A percentile compares a stretch with the other conserved stretches of the same genome.
Evolutionary conservation across 73 alveolate genomes (phyloP).

Genomic region (Tetrahymena borealis): DNA sequence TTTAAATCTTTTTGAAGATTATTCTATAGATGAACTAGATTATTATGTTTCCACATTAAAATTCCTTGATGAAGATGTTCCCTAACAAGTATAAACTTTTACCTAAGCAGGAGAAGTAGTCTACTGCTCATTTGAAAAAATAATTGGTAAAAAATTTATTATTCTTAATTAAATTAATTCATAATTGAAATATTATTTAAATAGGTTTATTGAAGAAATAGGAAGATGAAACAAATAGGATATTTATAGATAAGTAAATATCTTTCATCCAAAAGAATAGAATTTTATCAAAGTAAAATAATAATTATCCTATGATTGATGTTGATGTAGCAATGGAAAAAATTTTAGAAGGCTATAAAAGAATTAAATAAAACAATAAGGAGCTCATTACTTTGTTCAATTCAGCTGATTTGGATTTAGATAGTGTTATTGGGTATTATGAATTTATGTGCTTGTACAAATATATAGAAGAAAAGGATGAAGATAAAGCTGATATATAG

Average conservation of each 20-base stretch:
- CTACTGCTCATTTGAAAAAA: background rate
- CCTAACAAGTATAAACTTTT: background rate
- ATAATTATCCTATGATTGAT: background rate
- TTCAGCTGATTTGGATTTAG: background rate
- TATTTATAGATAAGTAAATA: background rate
- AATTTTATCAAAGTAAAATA: background rate
- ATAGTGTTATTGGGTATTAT: background rate
- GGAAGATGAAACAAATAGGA: background rate
- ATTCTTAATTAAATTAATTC: background rate
- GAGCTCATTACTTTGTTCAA: background rate
- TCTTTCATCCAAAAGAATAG: background rate
- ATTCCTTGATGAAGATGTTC: background rate
- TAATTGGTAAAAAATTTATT: background rate
- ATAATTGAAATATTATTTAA: background rate
- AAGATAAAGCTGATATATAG: background rate
- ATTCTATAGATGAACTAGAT: background rate
- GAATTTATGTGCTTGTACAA: background rate
- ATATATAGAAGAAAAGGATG: background rate
- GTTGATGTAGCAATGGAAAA: background rate
- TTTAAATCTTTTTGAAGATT: background rate
- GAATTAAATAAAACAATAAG: background rate
- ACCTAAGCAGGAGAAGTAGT: background rate
- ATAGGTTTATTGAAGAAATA: background rate
- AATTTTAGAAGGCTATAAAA: background rate
- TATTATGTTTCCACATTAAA: background rate